Percentiles rank a stretch among this genome's conserved stretches.
These are phyloP conservation scores for Beauveria pseudobassiana DNA, from an alignment of 2,329 filamentous ascomycete species.

Conservation along the genomic window DNA sequence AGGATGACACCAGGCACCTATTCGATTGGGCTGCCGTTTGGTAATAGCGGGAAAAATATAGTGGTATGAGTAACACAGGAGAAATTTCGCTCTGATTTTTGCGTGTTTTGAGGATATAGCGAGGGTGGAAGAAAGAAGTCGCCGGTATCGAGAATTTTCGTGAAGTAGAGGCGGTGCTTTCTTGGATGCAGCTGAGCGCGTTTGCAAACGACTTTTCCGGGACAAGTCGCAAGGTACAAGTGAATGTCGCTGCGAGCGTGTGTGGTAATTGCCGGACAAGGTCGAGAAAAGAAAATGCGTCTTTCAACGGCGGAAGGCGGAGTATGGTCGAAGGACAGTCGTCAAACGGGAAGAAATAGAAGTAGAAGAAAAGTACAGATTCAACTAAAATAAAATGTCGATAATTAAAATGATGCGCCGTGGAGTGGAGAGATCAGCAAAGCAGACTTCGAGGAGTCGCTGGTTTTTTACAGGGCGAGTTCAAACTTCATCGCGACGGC, in stretches of 20 bases:
- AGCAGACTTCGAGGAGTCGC: conserved; percentile 52
- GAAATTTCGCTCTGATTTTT: not conserved
- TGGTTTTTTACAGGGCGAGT: conserved; percentile 41
- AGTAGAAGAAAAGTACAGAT: conserved; percentile 13
- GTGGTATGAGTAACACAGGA: conserved; percentile 5
- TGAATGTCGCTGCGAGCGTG: conserved; percentile 39
- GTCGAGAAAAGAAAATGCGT: conserved; percentile 12
- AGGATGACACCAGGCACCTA: conserved; percentile 9
- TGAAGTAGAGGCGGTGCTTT: not conserved
- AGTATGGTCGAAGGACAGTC: conserved; percentile 11
- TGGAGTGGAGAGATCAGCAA: conserved; percentile 32
- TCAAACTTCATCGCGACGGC: conserved; percentile 47
- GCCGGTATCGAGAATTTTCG: not conserved
- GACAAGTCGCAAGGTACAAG: conserved; percentile 39
- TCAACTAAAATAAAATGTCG: conserved; percentile 15
- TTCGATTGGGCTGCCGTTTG: not conserved
- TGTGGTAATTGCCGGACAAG: conserved; percentile 14
- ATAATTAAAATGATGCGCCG: conserved; percentile 19
- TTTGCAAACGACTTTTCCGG: not conserved
- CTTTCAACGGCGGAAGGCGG: conserved; percentile 1
- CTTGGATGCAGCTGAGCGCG: not conserved
- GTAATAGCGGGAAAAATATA: not conserved
- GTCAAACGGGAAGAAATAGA: conserved; percentile 10
- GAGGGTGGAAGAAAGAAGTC: not conserved
- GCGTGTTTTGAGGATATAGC: conserved; percentile 3